Evolutionary conservation across 2,329 filamentous ascomycete genomes (phyloP).

Genomic region (Botrytis pseudocinerea): DNA sequence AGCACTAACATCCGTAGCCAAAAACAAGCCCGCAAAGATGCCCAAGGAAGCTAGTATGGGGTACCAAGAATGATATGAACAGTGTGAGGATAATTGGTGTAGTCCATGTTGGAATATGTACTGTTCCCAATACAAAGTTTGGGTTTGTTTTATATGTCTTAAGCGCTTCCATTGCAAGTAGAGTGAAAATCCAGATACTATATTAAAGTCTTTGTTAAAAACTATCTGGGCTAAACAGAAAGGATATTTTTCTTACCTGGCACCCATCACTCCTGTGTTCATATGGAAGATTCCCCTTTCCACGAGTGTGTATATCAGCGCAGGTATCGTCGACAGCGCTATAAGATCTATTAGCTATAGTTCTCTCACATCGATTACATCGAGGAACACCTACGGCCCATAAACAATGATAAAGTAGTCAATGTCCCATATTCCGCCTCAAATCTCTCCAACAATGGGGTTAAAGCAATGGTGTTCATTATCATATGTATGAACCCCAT

Average conservation of each 20-base stretch:
- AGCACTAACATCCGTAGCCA: conserved; percentile 77
- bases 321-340: conserved; percentile 81
- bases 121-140: conserved; percentile 62
- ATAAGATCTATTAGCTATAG: conserved; percentile 22
- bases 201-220: conserved; percentile 44
- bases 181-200: conserved; percentile 90
- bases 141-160: conserved; percentile 83
- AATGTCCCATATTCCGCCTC: conserved; percentile 90
- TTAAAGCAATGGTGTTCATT: conserved; percentile 76
- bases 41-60: conserved; percentile 79
- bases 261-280: conserved; percentile 76
- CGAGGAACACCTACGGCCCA: conserved; percentile 70
- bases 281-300: conserved; percentile 70
- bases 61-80: conserved; percentile 73
- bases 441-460: conserved; percentile 89
- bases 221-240: neutral
- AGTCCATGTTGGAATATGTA: conserved; percentile 86
- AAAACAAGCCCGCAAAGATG: conserved; percentile 82
- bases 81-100: conserved; percentile 78
- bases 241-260: conserved; percentile 61
- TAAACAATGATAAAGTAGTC: conserved; percentile 81
- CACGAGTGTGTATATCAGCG: conserved; percentile 74
- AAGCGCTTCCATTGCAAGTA: conserved; percentile 82
- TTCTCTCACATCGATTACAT: too few relatives aligned
- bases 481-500: conserved; percentile 75